Conservation (phyloP, 345 rosid species). For the Populus davidiana region DNA sequence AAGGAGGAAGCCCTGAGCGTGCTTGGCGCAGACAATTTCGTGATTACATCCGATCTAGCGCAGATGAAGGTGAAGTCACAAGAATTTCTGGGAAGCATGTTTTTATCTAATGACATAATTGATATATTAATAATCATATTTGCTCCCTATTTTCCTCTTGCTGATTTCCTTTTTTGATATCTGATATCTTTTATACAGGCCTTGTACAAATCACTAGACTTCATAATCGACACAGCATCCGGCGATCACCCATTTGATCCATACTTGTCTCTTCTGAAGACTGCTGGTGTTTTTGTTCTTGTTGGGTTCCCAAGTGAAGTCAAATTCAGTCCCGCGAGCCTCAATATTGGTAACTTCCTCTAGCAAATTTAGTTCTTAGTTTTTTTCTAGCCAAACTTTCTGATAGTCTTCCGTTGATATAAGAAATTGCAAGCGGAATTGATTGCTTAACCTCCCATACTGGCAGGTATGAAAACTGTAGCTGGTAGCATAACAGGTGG, state of each 20-base stretch:
- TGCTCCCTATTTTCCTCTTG: background rate
- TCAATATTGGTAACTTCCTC: constrained; percentile 44
- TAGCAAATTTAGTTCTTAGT: background rate
- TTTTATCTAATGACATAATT: background rate
- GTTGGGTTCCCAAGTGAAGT: constrained; percentile 87
- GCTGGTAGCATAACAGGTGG: constrained; percentile 74
- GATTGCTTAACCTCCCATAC: constrained; percentile 2
- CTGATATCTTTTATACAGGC: constrained; percentile 36
- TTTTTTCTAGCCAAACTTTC: background rate
- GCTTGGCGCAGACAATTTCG: constrained; percentile 57
- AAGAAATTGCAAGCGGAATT: background rate
- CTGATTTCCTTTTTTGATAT: background rate
- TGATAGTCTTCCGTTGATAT: background rate
- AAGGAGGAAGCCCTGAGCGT: constrained; percentile 61
- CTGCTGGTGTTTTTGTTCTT: constrained; percentile 55
- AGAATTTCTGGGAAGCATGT: background rate
- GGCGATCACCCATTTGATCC: constrained; percentile 87
- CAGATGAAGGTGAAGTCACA: constrained; percentile 65
- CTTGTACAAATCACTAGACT: constrained; percentile 61
- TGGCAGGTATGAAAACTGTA: constrained; percentile 61
- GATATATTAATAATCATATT: background rate
- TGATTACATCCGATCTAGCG: constrained; percentile 67
- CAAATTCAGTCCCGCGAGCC: constrained; percentile 71
- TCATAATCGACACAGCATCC: constrained; percentile 77
- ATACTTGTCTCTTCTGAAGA: constrained; percentile 71